phyloP scores from a whole-genome alignment of 352 stramenopile species.

The Pythium aphanidermatum region DNA sequence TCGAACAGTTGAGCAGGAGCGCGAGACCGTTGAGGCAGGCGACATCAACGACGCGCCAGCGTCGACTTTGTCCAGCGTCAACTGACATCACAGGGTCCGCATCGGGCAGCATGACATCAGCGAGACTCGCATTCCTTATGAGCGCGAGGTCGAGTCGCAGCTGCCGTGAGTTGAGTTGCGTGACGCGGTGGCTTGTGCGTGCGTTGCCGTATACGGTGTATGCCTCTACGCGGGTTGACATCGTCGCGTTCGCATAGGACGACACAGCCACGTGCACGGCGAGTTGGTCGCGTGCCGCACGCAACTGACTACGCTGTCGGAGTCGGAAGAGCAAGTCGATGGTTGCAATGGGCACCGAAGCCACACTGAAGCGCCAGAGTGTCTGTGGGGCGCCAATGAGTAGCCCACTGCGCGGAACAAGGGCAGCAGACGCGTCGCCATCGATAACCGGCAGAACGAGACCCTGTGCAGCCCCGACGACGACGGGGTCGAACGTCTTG shows the following conservation, averaged over 20 bases:
- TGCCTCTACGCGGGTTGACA: conserved; percentile 13
- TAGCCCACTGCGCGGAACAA: background rate
- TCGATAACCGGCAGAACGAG: conserved; percentile 17
- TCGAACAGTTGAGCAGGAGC: conserved; percentile 6
- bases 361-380: conserved; percentile 24
- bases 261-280: conserved; percentile 22
- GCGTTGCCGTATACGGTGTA: conserved; percentile 29
- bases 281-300: conserved; percentile 21
- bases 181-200: conserved; percentile 10
- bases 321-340: conserved; percentile 28
- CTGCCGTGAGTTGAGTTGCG: conserved; percentile 4
- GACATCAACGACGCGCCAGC: conserved; percentile 1
- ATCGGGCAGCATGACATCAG: conserved; percentile 16
- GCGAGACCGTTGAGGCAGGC: conserved; percentile 6
- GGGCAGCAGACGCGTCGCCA: background rate
- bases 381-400: background rate
- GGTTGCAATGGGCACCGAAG: background rate
- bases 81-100: conserved; percentile 20
- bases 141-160: conserved; percentile 22
- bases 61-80: background rate
- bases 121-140: conserved; percentile 4
- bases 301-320: conserved; percentile 27
- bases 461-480: background rate
- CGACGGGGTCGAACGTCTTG: conserved; percentile 18
- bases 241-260: conserved; percentile 1